Base-by-base conservation (phyloP, 2,329 filamentous ascomycete species). In the Pyrenophora tritici-repentis region DNA sequence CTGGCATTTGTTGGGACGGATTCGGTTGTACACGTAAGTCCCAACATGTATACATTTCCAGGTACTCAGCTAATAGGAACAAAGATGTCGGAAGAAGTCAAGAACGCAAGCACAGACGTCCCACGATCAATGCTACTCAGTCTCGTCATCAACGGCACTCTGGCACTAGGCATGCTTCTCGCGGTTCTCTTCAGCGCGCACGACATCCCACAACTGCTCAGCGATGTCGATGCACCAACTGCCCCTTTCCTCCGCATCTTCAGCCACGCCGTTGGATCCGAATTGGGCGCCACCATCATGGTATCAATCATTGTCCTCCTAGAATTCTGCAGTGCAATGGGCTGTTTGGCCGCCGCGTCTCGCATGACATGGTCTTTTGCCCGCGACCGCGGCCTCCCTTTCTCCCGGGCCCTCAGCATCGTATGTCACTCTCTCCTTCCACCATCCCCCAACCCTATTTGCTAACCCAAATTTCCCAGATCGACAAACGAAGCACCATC, bases 171-270 rank as follows among this genome's bases (percentile, higher is more conserved):
- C 22, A 74, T 76, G 65, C 65, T 75, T 12, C 71, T 78, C 48
- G 75, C 75, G 8, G 71, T 76, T 17, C 63, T 73, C 26, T 77
- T 77, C 61, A 75, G 71, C 53, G 67, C 75, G 12, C 66, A 67
- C 0, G 64, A 73, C 42, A 66, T 68, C 16, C 42, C 53, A 26
- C 43, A 35, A 2, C 53, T 72, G 3, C 50, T 71, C 3, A 42
- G 34, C 1, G 58, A 63, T 6, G 31, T 48, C 3, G 31, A 38
- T 2, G 62, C 65, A 4, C 49, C 59, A 10, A 62, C 61, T n/a
- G 59, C 65, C 8, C 58, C 82, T 0, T 81, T 83, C 50, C 79
- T 85, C 46, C 74, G 81, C 32, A 77, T 81, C 32, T 81, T 85
- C 52, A 46, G 53, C 4, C 43, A 58, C 20, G 62, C 70, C 12